Evolutionary conservation across 2,329 filamentous ascomycete species (phyloP).

Genomic region (Nothopassalora personata): DNA sequence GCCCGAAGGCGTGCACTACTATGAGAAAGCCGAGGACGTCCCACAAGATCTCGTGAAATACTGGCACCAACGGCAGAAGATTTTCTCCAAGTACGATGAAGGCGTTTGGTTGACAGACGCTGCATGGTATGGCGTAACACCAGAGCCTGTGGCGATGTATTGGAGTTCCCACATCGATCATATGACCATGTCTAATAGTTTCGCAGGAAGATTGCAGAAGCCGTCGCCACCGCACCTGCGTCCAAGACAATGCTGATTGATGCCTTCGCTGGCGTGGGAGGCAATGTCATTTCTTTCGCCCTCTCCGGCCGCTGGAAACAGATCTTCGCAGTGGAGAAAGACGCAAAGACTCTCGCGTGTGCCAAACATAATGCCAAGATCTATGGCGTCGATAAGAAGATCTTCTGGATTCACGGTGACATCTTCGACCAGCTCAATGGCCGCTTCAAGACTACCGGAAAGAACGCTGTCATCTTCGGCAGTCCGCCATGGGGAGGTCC

Average conservation of each 20-base stretch:
- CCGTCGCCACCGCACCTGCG: conserved; percentile 55
- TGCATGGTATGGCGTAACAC: conserved; percentile 95
- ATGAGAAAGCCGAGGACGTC: conserved; percentile 63
- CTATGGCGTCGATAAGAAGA: conserved; percentile 71
- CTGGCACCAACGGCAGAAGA: conserved; percentile 79
- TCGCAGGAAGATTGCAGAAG: conserved; percentile 65
- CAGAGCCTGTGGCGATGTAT: conserved; percentile 82
- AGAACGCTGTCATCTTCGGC: conserved; percentile 59
- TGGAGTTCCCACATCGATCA: conserved; percentile 11
- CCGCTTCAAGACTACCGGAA: conserved; percentile 44
- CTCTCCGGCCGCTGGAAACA: conserved; percentile 70
- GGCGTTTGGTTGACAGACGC: conserved; percentile 88
- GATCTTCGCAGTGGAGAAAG: conserved; percentile 84
- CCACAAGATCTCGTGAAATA: conserved; percentile 86
- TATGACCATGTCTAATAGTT: background rate
- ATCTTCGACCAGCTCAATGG: conserved; percentile 68
- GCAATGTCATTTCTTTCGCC: conserved; percentile 93
- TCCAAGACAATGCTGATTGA: conserved; percentile 70
- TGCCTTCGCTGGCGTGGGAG: conserved; percentile 84
- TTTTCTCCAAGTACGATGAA: conserved; percentile 82
- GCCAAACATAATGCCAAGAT: conserved; percentile 86
- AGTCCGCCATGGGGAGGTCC: conserved; percentile 74
- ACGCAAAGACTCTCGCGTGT: conserved; percentile 74
- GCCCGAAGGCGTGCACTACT: conserved; percentile 70
- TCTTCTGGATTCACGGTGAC: conserved; percentile 83